Base-by-base conservation (phyloP, 2,329 filamentous ascomycete genomes). In the Exophiala sp. region DNA sequence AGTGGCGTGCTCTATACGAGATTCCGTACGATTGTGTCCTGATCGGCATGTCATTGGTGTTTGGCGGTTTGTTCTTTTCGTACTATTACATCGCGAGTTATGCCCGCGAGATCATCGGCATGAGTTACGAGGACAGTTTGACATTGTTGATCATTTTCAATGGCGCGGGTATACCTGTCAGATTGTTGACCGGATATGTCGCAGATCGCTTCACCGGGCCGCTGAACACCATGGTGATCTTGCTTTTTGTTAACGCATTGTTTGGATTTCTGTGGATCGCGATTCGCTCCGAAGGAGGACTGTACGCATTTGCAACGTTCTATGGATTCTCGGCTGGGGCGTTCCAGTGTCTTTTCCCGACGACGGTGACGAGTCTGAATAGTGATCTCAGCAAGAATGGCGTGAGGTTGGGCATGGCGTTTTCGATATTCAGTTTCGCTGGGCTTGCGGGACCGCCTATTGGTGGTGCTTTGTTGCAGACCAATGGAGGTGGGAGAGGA, bases 291-390 rank as follows among this genome's bases (percentile, higher is more conserved):
- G 66, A 76, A 0, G 45, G 69, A 0, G 77, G 78, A 0, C 69
- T 89, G 24, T 88, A 87, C 63, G 75, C 73, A 1, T 89, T 87
- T 77, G 72, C 80, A 0, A 71, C 76, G 0, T 75, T 86, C 52
- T 88, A 86, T 64, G 87, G 87, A 1, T 75, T 88, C 46, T 78
- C 78, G 1, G 82, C 78, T 0, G 85, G 84, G 0, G 83, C 77
- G 0, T 80, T 88, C 48, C 85, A 88, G 68, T 78, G 79, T 9
- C 66, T 89, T 9, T 88, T 88, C 62, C 85, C 86, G 0, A 82
- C 84, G 0, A 80, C 78, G 0, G 63, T 87, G 39, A 79, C 77
- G 46, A 79, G 78, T 39, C 68, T 83, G 53, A 81, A 77, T 0
- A 72, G 72, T 0, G 77, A 83, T 62, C 53, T 80, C 54, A 74